Percentiles rank a stretch among this genome's conserved stretches.
Evolutionary conservation across 1,139 yeast species (phyloP).

Genomic region (Debaryomyces fabryi): DNA sequence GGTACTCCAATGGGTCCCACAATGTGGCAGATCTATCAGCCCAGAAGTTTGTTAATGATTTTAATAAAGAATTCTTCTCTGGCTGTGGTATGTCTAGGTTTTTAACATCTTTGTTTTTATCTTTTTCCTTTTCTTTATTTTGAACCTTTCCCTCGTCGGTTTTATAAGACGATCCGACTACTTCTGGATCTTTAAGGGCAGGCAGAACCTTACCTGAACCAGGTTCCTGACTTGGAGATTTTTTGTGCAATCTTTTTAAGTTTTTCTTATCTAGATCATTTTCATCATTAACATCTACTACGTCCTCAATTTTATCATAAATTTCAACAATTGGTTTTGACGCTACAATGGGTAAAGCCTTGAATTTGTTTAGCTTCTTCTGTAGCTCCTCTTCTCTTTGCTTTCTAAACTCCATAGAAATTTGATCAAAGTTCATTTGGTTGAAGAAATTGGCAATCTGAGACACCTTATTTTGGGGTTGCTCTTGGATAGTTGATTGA

Average conservation of each 20-base stretch:
- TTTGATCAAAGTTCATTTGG: conserved; percentile 76
- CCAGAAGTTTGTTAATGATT: conserved; percentile 90
- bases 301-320: conserved; percentile 86
- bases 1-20: conserved; percentile 92
- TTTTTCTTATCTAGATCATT: conserved; percentile 16
- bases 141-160: conserved; percentile 5
- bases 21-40: conserved; percentile 95
- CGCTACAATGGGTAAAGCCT: conserved; percentile 74
- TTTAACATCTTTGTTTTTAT: conserved; percentile 17
- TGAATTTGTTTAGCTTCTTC: conserved; percentile 62
- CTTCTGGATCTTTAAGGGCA: conserved; percentile 10
- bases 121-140: conserved; percentile 7
- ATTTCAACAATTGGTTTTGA: conserved; percentile 91
- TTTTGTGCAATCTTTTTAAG: neutral
- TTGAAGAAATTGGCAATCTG: conserved; percentile 72
- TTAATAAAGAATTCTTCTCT: conserved; percentile 77
- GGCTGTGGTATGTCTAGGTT: conserved; percentile 43
- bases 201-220: neutral
- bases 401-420: conserved; percentile 82
- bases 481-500: neutral
- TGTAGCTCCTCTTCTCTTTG: conserved; percentile 80
- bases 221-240: neutral
- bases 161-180: conserved; percentile 8
- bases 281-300: conserved; percentile 53
- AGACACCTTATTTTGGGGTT: conserved; percentile 47